Evolutionary conservation across 257 asterid genomes (phyloP).

Genomic region (Solanum peruvianum): DNA sequence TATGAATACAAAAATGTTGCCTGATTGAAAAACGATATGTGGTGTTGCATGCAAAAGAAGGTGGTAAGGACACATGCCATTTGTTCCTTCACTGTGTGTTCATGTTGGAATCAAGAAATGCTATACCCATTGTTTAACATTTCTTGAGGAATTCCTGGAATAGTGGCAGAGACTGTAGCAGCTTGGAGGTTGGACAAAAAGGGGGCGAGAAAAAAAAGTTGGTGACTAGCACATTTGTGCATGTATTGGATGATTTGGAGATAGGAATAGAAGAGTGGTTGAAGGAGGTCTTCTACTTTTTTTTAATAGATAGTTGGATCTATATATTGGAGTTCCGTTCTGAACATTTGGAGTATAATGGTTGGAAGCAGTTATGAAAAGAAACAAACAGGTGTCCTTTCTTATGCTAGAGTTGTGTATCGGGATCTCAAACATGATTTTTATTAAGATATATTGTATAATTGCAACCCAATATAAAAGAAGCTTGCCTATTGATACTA

Average conservation of each 20-base stretch:
- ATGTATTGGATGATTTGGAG: background rate
- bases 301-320: background rate
- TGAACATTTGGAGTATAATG: background rate
- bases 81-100: background rate
- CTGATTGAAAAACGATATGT: background rate
- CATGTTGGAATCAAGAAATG: background rate
- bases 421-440: background rate
- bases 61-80: background rate
- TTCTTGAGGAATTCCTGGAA: background rate
- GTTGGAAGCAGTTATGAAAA: background rate
- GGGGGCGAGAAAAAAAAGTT: background rate
- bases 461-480: background rate
- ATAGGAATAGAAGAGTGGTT: background rate
- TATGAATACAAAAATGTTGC: background rate
- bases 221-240: background rate
- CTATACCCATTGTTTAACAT: background rate
- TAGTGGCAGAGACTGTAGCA: background rate
- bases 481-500: background rate
- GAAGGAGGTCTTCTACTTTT: background rate
- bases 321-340: background rate
- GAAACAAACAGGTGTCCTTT: background rate
- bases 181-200: background rate
- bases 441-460: background rate
- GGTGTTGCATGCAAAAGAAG: background rate
- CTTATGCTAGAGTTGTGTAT: background rate